Conservation (phyloP, 768 basidiomycete genomes). For the Scleroderma bovista region DNA sequence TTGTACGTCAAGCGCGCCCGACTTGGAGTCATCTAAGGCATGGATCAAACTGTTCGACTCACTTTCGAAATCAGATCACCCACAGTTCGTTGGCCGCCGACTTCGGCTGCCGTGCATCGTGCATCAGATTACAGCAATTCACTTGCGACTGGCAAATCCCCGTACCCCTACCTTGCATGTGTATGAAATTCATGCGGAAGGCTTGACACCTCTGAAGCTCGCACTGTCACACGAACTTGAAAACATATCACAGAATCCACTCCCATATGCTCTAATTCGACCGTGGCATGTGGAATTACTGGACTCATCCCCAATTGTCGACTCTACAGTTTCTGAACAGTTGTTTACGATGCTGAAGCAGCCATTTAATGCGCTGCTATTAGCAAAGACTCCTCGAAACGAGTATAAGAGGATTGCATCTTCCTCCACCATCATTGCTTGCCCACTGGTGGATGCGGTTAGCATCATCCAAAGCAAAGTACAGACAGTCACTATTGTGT, state of each 20-base stretch:
- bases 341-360: background rate
- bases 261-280: no score
- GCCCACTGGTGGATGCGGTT: no score
- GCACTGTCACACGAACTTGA: slow-evolving; percentile 3
- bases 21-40: background rate
- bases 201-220: background rate
- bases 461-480: no score
- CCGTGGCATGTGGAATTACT: no score
- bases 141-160: background rate
- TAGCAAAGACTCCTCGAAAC: background rate
- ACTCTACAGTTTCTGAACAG: no score
- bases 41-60: background rate
- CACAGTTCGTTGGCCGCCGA: background rate
- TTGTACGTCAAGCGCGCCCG: background rate
- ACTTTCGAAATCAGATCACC: background rate
- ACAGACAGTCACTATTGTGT: no score
- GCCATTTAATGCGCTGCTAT: background rate
- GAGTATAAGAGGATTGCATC: background rate
- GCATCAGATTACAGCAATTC: no score
- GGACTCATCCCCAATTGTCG: no score
- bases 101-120: background rate
- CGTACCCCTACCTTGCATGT: background rate
- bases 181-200: background rate
- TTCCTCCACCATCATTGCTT: background rate
- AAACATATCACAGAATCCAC: no score